phyloP scores from a whole-genome alignment of 2,329 filamentous ascomycete genomes.

The Colletotrichum lupini region DNA sequence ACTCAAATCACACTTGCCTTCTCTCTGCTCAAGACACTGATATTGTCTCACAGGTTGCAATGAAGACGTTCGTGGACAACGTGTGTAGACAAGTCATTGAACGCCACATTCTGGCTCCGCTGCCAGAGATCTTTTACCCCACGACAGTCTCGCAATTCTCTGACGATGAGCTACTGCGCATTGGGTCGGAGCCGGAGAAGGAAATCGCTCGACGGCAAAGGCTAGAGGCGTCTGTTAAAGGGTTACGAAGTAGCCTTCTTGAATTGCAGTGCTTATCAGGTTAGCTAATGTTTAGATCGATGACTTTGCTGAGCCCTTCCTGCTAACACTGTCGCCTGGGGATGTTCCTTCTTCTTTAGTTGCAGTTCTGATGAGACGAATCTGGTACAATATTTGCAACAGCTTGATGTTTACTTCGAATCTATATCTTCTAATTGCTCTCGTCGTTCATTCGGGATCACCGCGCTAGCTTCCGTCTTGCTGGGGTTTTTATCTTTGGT shows the following conservation, averaged over 20 bases:
- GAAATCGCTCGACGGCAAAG: constrained; percentile 13
- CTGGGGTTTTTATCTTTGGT: background rate
- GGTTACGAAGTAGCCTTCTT: constrained; percentile 1
- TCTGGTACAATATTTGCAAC: background rate
- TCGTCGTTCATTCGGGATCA: background rate
- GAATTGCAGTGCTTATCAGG: constrained; percentile 11
- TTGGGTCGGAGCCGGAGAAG: constrained; percentile 20
- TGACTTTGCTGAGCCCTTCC: too few species aligned
- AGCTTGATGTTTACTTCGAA: too few species aligned
- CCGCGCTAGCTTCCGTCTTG: background rate
- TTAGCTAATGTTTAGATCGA: background rate
- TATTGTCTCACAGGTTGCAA: background rate
- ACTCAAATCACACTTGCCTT: background rate
- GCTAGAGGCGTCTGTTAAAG: background rate
- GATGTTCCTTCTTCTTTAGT: background rate
- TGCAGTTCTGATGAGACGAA: background rate
- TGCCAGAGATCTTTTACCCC: constrained; percentile 19
- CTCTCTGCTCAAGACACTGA: background rate
- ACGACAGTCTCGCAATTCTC: background rate
- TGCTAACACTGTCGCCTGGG: background rate
- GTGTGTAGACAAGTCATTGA: constrained; percentile 40
- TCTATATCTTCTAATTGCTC: too few species aligned
- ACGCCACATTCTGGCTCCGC: constrained; percentile 34
- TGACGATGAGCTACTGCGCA: constrained; percentile 18
- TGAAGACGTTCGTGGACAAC: constrained; percentile 41